Percentiles rank a stretch among this genome's conserved stretches.
phyloP scores from a whole-genome alignment of 768 basidiomycete genomes.

The Chlorophyllum brunneum region DNA sequence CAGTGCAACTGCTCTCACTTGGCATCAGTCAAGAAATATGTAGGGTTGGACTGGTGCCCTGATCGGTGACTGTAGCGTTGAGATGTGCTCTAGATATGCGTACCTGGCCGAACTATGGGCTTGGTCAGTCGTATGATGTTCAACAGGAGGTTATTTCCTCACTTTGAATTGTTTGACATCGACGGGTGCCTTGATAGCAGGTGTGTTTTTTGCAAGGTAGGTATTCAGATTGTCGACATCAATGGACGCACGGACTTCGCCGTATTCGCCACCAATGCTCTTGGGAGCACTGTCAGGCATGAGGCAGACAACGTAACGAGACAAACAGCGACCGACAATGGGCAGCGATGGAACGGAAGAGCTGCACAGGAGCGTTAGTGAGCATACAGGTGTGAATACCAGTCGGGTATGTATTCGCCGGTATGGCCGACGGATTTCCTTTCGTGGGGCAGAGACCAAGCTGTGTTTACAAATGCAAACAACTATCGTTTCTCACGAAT shows the following conservation, averaged over 20 bases:
- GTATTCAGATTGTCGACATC: conserved; percentile 58
- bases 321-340: too few relatives aligned
- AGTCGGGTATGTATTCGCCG: background rate
- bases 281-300: conserved; percentile 22
- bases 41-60: conserved; percentile 78
- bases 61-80: conserved; percentile 1
- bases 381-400: background rate
- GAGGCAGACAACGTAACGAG: conserved; percentile 21
- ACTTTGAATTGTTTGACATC: conserved; percentile 92
- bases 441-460: too few relatives aligned
- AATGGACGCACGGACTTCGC: conserved; percentile 67
- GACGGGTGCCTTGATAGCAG: conserved; percentile 58
- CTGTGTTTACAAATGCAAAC: too few relatives aligned
- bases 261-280: conserved; percentile 73
- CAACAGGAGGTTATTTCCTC: conserved; percentile 19
- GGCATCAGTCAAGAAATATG: conserved; percentile 86
- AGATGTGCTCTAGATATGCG: background rate
- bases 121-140: background rate
- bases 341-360: conserved; percentile 2
- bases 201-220: conserved; percentile 59
- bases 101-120: conserved; percentile 80
- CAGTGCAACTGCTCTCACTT: conserved; percentile 40
- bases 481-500: too few relatives aligned
- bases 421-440: too few relatives aligned
- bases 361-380: background rate